Base-by-base conservation (phyloP, 768 basidiomycete genomes). In the Tricholoma sp. region DNA sequence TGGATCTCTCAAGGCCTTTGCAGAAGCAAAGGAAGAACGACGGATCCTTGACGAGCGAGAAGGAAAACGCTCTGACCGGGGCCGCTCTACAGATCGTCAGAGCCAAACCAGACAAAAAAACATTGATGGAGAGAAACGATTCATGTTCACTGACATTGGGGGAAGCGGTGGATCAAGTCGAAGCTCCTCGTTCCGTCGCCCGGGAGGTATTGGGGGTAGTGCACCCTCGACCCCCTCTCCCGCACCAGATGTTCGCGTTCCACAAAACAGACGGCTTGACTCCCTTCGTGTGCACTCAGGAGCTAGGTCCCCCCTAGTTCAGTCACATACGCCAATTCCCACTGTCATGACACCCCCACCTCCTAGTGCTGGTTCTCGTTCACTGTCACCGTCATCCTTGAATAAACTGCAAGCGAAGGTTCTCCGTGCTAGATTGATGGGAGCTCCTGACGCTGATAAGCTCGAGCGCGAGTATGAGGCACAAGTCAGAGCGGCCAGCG, bases 331-430 rank as follows among this genome's bases (percentile, higher is more conserved):
- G 0, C 93, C 96, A 2, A 86, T 98, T 53, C 96, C 95, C 0
- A 86, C 87, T 2, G 94, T 94, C 5, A 86, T 98, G 81, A 89
- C 92, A 0, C 94, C 94, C 1, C 77, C 82, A 11, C 60, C 69
- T 8, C 54, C 58, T 27, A 67, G 63, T 34, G 67, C 67, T 59
- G 66, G 68, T 29, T 68, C 73, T 8, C 74, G 68, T 22, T 54
- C 69, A 1, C 78, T 90, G 55, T 89, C 89, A 0, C 85, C 87
- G 2, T 87, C 88, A 1, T 90, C 89, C 14, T 74, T 98, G 47
- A 98, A 99, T 70, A 89, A 85, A 66, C 72, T 99, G 1, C 96
- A 99, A 70, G 96, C 96, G 3, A 88, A 88, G 63, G 94, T 97
- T 1, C 75, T 99, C 8, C 86, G 92, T 34, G 95, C 97, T 4